Evolutionary conservation across 495 filamentous ascomycete species (phyloP).

Genomic region (Aspergillus homomorphus): DNA sequence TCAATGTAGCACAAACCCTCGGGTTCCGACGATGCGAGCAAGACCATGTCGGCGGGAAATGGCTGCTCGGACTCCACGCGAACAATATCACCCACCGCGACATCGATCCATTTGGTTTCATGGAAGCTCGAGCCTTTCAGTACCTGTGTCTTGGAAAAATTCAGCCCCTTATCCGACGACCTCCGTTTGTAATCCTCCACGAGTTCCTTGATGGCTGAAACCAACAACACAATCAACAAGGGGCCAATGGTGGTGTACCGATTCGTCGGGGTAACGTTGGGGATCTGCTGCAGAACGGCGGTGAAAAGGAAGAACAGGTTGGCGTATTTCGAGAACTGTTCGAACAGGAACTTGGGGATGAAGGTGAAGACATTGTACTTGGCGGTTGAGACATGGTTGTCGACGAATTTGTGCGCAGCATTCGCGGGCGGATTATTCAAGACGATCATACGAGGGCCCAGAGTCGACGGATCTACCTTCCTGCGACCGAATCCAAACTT

Average conservation of each 20-base stretch:
- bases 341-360: constrained; percentile 94
- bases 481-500: constrained; percentile 91
- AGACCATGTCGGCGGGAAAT: constrained; percentile 90
- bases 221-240: constrained; percentile 79
- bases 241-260: constrained; percentile 94
- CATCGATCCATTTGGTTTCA: constrained; percentile 88
- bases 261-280: constrained; percentile 91
- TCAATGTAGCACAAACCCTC: constrained; percentile 99
- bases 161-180: constrained; percentile 80
- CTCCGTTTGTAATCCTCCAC: constrained; percentile 93
- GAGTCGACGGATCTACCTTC: constrained; percentile 81
- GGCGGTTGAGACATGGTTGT: constrained; percentile 95
- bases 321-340: constrained; percentile 99
- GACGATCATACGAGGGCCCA: constrained; percentile 91
- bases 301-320: constrained; percentile 99
- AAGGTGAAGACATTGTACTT: constrained; percentile 98
- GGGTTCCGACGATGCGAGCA: constrained; percentile 92
- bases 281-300: constrained; percentile 91
- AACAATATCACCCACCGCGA: constrained; percentile 90
- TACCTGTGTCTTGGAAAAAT: constrained; percentile 82
- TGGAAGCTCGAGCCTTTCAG: constrained; percentile 81
- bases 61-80: constrained; percentile 93
- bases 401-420: constrained; percentile 77
- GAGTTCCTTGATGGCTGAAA: constrained; percentile 92
- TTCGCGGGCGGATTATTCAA: constrained; percentile 98